Conservation (phyloP, 192 early-diverging fungal species). For the Backusella morwellensis region DNA sequence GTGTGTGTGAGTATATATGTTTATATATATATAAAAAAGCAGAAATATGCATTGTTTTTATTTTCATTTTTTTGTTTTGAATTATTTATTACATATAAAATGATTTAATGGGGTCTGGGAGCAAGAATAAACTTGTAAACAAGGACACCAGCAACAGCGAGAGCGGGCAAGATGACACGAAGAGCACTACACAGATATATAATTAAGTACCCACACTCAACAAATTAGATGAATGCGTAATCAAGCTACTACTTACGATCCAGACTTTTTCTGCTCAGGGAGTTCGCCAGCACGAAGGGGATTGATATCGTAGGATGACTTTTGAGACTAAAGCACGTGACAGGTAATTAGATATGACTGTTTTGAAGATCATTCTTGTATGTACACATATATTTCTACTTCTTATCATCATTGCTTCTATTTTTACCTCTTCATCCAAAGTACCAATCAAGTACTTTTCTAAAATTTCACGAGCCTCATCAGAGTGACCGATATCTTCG, state of each 20-base stretch:
- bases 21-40: background rate
- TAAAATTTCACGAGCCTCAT: conserved; percentile 86
- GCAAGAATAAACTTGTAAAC: conserved; percentile 32
- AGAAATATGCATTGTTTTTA: conserved; percentile 9
- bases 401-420: background rate
- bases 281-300: conserved; percentile 29
- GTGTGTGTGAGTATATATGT: background rate
- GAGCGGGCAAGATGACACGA: conserved; percentile 29
- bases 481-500: conserved; percentile 95
- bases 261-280: conserved; percentile 21
- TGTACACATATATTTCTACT: background rate
- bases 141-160: conserved; percentile 31
- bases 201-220: background rate
- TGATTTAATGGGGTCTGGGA: background rate
- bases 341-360: background rate
- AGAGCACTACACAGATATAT: conserved; percentile 16
- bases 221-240: too few species aligned
- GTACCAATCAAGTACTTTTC: conserved; percentile 34
- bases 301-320: conserved; percentile 2
- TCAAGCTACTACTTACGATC: conserved; percentile 24
- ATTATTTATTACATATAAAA: background rate
- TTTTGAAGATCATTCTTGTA: background rate
- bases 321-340: background rate
- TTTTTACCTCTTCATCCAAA: conserved; percentile 33
- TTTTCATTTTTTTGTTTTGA: background rate